Evolutionary conservation across 2,329 filamentous ascomycete genomes (phyloP).

Genomic region (Aspergillus uvarum): DNA sequence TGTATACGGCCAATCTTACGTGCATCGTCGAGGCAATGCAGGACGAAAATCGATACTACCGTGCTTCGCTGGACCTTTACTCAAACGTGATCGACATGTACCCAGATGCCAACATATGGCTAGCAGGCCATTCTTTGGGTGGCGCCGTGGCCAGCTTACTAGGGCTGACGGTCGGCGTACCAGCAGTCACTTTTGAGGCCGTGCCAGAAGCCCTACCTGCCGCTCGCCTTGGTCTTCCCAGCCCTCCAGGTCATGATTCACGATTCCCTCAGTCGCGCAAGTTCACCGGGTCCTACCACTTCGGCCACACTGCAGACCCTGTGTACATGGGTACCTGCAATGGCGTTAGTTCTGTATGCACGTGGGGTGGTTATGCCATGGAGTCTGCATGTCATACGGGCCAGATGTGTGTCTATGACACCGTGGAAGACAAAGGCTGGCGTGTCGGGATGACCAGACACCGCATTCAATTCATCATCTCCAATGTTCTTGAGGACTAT

Average conservation of each 20-base stretch:
- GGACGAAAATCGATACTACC: conserved; percentile 88
- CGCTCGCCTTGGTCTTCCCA: conserved; percentile 77
- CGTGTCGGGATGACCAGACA: conserved; percentile 88
- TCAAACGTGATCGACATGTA: conserved; percentile 89
- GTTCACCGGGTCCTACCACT: conserved; percentile 79
- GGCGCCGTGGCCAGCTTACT: conserved; percentile 86
- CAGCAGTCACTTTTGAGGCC: conserved; percentile 89
- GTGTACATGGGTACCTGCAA: conserved; percentile 94
- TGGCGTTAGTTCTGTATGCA: conserved; percentile 82
- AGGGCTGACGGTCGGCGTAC: conserved; percentile 85
- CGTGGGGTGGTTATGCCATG: conserved; percentile 88
- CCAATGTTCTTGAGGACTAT: conserved; percentile 81
- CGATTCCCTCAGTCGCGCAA: conserved; percentile 67
- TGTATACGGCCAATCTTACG: conserved; percentile 89
- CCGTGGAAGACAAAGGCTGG: conserved; percentile 88
- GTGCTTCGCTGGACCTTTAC: conserved; percentile 83
- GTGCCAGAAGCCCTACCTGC: conserved; percentile 88
- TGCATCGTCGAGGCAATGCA: conserved; percentile 74
- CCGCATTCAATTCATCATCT: conserved; percentile 83
- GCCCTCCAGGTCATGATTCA: conserved; percentile 75
- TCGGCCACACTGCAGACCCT: conserved; percentile 93
- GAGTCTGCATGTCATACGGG: conserved; percentile 92
- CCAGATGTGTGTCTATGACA: conserved; percentile 85
- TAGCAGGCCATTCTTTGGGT: conserved; percentile 88
- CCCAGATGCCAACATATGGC: conserved; percentile 79